Conservation (phyloP, 768 basidiomycete species). For the Amanita pseudoporphyria region DNA sequence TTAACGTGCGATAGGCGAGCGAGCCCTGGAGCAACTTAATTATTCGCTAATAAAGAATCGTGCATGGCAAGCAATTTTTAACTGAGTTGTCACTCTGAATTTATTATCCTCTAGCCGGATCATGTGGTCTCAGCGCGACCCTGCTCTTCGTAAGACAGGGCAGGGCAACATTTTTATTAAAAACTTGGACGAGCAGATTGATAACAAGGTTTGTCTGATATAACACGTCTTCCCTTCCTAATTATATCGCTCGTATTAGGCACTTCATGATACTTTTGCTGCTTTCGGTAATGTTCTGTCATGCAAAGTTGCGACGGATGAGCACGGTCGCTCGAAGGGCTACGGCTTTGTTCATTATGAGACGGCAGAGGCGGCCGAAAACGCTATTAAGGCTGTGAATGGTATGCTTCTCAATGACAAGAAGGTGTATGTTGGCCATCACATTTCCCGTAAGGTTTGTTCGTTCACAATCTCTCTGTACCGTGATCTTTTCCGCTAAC, state of each 20-base stretch:
- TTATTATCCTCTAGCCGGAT: conserved; percentile 60
- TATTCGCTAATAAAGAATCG: conserved; percentile 98
- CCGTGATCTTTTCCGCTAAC: neutral
- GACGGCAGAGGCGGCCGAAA: conserved; percentile 91
- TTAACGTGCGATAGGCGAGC: conserved; percentile 56
- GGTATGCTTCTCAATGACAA: conserved; percentile 99
- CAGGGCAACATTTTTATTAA: conserved; percentile 99
- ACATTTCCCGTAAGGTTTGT: conserved; percentile 89
- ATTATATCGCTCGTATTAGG: conserved; percentile 34
- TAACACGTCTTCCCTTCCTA: neutral
- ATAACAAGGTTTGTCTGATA: conserved; percentile 74
- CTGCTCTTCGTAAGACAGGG: conserved; percentile 96
- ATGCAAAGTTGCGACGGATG: conserved; percentile 98
- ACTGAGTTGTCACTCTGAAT: conserved; percentile 7
- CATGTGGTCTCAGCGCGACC: conserved; percentile 99
- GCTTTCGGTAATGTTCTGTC: conserved; percentile 98
- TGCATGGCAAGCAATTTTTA: conserved; percentile 58
- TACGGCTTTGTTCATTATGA: conserved; percentile 99
- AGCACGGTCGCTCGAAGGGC: conserved; percentile 90
- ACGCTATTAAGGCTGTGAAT: conserved; percentile 97
- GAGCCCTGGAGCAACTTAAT: conserved; percentile 97
- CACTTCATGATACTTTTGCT: conserved; percentile 98
- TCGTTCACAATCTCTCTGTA: neutral
- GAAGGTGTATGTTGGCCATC: conserved; percentile 97
- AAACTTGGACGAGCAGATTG: conserved; percentile 93